Evolutionary conservation across 1,139 yeast genomes (phyloP).

Genomic region (Blastobotrys malaysiensis): DNA sequence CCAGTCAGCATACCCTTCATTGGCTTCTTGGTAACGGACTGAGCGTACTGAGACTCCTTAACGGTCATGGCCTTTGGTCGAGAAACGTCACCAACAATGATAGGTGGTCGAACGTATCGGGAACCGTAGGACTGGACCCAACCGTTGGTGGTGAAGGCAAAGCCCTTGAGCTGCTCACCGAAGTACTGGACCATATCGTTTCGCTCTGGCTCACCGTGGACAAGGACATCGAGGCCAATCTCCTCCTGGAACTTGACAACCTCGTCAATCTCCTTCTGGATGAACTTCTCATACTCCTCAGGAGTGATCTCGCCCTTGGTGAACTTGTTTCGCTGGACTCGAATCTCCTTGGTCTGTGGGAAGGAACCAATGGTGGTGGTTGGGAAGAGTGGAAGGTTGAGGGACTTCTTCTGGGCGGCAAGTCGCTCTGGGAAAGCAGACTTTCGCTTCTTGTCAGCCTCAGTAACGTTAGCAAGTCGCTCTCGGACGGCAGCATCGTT

Average conservation of each 20-base stretch:
- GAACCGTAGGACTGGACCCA: conserved; percentile 99
- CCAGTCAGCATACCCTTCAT: conserved; percentile 99
- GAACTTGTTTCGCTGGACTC: conserved; percentile 97
- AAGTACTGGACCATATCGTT: conserved; percentile 99
- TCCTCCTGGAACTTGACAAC: conserved; percentile 99
- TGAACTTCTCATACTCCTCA: conserved; percentile 92
- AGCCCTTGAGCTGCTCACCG: conserved; percentile 98
- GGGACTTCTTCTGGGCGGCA: conserved; percentile 81
- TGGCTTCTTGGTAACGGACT: conserved; percentile 90
- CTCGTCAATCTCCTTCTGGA: conserved; percentile 90
- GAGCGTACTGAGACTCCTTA: conserved; percentile 98
- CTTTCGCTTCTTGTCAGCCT: conserved; percentile 65
- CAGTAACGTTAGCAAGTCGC: conserved; percentile 78
- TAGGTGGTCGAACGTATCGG: conserved; percentile 99
- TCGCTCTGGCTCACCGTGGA: conserved; percentile 99
- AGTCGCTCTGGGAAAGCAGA: conserved; percentile 83
- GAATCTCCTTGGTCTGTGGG: conserved; percentile 99
- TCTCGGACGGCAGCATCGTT: conserved; percentile 86
- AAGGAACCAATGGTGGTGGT: conserved; percentile 99
- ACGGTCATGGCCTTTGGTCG: conserved; percentile 99
- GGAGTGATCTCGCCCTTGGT: conserved; percentile 92
- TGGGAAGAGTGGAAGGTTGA: conserved; percentile 97
- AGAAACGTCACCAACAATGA: conserved; percentile 97
- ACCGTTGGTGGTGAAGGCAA: conserved; percentile 97
- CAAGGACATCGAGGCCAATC: conserved; percentile 94